These are phyloP conservation scores for Metschnikowia similis DNA, from an alignment of 805 yeast species.

Conservation along the genomic window DNA sequence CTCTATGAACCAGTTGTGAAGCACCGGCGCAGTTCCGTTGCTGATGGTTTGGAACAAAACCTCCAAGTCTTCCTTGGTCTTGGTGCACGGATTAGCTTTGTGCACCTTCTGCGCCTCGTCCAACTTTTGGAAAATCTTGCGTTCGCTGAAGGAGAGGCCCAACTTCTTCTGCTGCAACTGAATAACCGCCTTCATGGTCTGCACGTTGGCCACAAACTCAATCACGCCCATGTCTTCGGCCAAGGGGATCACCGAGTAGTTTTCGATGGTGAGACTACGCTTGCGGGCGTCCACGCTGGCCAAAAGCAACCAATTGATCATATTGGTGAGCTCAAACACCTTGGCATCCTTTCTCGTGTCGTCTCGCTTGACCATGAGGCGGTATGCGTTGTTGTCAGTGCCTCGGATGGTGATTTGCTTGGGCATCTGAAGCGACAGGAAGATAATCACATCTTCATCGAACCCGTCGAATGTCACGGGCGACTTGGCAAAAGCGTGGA, in stretches of 20 bases:
- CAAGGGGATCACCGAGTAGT: constrained; percentile 86
- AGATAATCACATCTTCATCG: constrained; percentile 63
- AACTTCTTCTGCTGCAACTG: constrained; percentile 24
- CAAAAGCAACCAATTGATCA: constrained; percentile 69
- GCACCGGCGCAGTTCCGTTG: constrained; percentile 55
- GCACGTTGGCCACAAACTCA: constrained; percentile 72
- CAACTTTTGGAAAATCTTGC: constrained; percentile 26
- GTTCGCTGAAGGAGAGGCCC: constrained; percentile 20
- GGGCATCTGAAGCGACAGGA: constrained; percentile 85
- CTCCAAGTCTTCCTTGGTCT: constrained; percentile 15
- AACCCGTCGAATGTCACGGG: constrained; percentile 54
- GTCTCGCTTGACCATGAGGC: constrained; percentile 80
- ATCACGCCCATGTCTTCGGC: constrained; percentile 85
- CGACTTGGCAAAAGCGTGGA: constrained; percentile 45
- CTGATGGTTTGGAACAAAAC: constrained; percentile 24
- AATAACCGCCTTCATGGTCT: constrained; percentile 62
- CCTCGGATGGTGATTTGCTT: constrained; percentile 73
- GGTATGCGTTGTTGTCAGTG: constrained; percentile 68
- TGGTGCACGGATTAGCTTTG: constrained; percentile 7
- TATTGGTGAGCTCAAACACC: constrained; percentile 83
- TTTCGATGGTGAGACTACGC: constrained; percentile 64
- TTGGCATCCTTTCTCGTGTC: constrained; percentile 95
- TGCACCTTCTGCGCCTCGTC: constrained; percentile 29
- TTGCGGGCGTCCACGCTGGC: constrained; percentile 69
- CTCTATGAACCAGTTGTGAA: constrained; percentile 84